Evolutionary conservation across 2,329 filamentous ascomycete species (phyloP).

Genomic region (Ilyonectria mors-panacis): DNA sequence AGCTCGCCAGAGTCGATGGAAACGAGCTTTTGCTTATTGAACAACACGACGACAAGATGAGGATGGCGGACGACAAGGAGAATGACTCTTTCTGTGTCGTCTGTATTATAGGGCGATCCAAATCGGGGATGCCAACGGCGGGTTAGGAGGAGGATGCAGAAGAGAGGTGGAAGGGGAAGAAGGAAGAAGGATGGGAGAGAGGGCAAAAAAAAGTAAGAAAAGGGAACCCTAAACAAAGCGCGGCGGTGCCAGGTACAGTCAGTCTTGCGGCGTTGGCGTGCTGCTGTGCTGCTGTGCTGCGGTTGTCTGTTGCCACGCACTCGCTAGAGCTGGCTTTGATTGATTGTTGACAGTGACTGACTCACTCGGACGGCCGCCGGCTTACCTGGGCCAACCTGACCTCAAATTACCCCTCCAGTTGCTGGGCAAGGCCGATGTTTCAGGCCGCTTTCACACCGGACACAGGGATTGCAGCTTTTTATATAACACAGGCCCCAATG

Average conservation of each 20-base stretch:
- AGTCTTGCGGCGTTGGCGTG: not conserved
- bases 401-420: slow-evolving; percentile 7
- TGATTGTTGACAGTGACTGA: not conserved
- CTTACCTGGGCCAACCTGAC: not conserved
- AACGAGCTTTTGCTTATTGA: slow-evolving; percentile 8
- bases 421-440: not conserved
- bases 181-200: slow-evolving; percentile 16
- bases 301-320: slow-evolving; percentile 4
- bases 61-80: not conserved
- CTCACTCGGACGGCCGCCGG: not conserved
- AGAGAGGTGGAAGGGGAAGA: slow-evolving; percentile 6
- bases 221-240: slow-evolving; percentile 21
- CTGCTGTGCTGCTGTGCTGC: not conserved
- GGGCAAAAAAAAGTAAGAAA: slow-evolving; percentile 5
- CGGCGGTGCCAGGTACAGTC: slow-evolving; percentile 24
- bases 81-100: not conserved
- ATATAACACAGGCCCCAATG: not conserved
- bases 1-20: not conserved
- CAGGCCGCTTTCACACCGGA: slow-evolving; percentile 15
- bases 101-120: slow-evolving; percentile 13
- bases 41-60: not conserved
- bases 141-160: slow-evolving; percentile 13
- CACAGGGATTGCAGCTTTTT: slow-evolving; percentile 23
- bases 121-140: slow-evolving; percentile 26
- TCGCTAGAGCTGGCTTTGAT: not conserved